A percentile compares a stretch with the other conserved stretches of the same genome.
phyloP scores from a whole-genome alignment of 306 rosid genomes.

The Rosa persica region DNA sequence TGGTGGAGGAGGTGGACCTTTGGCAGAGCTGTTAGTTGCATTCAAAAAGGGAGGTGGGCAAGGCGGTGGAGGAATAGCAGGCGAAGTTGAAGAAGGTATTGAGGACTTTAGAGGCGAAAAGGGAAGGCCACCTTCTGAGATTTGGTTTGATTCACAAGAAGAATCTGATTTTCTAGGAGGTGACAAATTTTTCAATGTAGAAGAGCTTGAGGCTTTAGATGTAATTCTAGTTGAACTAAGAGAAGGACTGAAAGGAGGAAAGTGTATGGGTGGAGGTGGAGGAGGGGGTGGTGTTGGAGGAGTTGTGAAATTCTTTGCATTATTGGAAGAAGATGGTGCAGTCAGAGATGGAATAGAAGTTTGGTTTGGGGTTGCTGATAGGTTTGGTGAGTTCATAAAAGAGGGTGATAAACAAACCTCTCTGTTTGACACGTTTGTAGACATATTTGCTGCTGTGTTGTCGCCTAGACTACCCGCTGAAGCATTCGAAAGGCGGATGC shows the following conservation, averaged over 20 bases:
- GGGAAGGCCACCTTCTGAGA: slow-evolving; percentile 32
- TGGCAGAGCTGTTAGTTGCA: slow-evolving; percentile 28
- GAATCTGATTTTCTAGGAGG: slow-evolving; percentile 51
- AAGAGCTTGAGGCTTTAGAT: slow-evolving; percentile 57
- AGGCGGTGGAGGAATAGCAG: slow-evolving; percentile 75
- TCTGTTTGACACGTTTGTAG: slow-evolving; percentile 35
- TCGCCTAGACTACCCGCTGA: slow-evolving; percentile 51
- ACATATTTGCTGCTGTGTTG: slow-evolving; percentile 32
- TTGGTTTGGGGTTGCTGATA: slow-evolving; percentile 26
- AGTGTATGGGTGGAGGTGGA: slow-evolving; percentile 36
- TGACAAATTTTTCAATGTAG: slow-evolving; percentile 48
- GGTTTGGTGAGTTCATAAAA: slow-evolving; percentile 17
- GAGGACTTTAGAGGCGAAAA: slow-evolving; percentile 29
- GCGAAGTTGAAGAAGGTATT: slow-evolving; percentile 34
- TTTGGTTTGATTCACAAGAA: slow-evolving; percentile 41
- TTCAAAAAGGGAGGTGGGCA: slow-evolving; percentile 68
- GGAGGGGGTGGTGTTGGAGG: slow-evolving; percentile 57
- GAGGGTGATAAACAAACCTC: slow-evolving; percentile 17
- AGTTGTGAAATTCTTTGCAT: slow-evolving; percentile 21
- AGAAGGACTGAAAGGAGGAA: slow-evolving; percentile 41
- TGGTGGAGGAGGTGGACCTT: slow-evolving; percentile 83
- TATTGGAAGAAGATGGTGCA: slow-evolving; percentile 24
- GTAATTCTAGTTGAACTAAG: slow-evolving; percentile 41
- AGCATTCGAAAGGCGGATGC: slow-evolving; percentile 71
- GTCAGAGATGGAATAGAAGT: slow-evolving; percentile 28